Evolutionary conservation across 495 filamentous ascomycete species (phyloP), one percentile per base, ranked within the genome.

Genomic region (Penicillium coffeae): DNA sequence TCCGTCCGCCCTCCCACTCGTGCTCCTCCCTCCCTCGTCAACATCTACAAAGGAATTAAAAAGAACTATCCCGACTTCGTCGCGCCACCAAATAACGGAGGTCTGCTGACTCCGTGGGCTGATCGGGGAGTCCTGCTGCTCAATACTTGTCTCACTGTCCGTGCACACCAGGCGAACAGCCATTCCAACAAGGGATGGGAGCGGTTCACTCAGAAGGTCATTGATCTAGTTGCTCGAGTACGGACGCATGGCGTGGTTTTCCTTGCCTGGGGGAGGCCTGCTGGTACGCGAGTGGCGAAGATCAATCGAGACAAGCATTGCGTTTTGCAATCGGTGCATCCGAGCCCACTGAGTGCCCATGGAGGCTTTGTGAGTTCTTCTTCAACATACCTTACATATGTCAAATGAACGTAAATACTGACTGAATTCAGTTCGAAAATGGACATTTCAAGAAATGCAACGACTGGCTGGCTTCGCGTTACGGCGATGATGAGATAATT

Each of bases 71-170:
- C 91, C 0, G 60, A 70, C 30, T 97, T 96, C 71, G 56, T 65
- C 12, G 58, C 80, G 0, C 93, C 93, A 2, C 81, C 89, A 1
- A 84, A 87, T 36, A 84, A 82, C 15, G 81, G 79, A 10, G 93
- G 93, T 2, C 76, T 94, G 1, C 75, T 98, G 13, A 95, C 81
- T 0, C 90, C 90, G 4, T 98, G 93, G 93, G 92, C 93, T 3
- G 86, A 95, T 54, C 82, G 85, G 20, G 93, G 93, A 38, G 89
- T 98, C 1, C 75, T 98, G 18, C 74, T 97, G 65, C 77, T 98
- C 43, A 98, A 98, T 65, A 89, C 93, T 8, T 92, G 87, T 55
- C 76, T 98, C 13, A 96, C 93, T 0, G 93, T 98, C 35, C 84
- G 88, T 19, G 88, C 88, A 15, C 88, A 92, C 61, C 80, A 91